phyloP scores from a whole-genome alignment of 116 monocot genomes.

The Phalaenopsis hybrid region DNA sequence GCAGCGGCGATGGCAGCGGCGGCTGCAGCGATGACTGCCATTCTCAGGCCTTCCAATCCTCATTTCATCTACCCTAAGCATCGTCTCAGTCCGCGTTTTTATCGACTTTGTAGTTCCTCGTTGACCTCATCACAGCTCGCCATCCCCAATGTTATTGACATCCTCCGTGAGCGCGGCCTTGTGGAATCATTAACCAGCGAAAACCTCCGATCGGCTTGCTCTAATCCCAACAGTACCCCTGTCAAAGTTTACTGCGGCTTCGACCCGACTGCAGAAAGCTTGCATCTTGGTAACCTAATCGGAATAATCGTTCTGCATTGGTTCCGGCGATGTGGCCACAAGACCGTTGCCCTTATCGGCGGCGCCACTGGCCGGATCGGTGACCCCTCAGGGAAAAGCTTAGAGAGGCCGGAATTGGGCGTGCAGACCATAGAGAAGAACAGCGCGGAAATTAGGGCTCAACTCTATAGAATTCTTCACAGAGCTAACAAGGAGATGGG shows the following conservation, averaged over 20 bases:
- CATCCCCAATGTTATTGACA: conserved; percentile 40
- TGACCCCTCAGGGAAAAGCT: conserved; percentile 80
- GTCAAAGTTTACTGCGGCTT: conserved; percentile 84
- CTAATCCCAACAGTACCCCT: conserved; percentile 13
- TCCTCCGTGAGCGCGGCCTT: conserved; percentile 66
- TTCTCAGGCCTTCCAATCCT: background rate
- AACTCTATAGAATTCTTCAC: conserved; percentile 39
- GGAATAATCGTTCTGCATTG: conserved; percentile 78
- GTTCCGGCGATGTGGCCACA: conserved; percentile 76
- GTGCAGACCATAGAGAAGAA: conserved; percentile 47
- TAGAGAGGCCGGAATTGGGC: conserved; percentile 74
- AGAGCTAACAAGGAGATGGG: background rate
- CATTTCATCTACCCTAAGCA: background rate
- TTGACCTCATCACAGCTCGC: background rate
- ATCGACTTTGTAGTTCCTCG: conserved; percentile 16
- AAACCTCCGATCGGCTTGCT: conserved; percentile 26
- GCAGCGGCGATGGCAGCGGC: conserved; percentile 4
- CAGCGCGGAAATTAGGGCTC: conserved; percentile 26
- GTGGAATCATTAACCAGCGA: conserved; percentile 68
- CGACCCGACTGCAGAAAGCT: conserved; percentile 93
- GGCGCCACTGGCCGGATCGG: conserved; percentile 87
- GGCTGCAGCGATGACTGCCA: conserved; percentile 1
- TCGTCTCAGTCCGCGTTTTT: background rate
- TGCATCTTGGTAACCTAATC: conserved; percentile 83
- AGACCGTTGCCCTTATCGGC: conserved; percentile 59